Percentiles rank a stretch among this genome's conserved stretches.
These are phyloP conservation scores for Nothomitra cinnamomea DNA, from an alignment of 2,329 filamentous ascomycete species.

Conservation along the genomic window DNA sequence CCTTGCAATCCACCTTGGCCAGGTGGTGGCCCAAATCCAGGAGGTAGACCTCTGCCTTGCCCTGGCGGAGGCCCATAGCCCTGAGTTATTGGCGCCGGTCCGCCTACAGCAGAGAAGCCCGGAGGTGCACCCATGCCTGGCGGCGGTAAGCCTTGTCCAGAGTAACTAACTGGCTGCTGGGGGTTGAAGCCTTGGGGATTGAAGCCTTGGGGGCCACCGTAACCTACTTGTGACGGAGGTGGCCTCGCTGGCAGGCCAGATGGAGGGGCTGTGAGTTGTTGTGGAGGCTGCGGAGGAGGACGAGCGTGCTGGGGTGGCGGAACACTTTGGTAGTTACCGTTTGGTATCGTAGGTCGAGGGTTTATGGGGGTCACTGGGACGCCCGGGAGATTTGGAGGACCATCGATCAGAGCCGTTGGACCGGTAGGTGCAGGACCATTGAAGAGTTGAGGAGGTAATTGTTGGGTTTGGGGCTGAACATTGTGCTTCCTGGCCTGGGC, in stretches of 20 bases:
- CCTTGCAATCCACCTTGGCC: slow-evolving; percentile 7
- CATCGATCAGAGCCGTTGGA: slow-evolving; percentile 27
- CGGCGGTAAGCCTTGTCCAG: slow-evolving; percentile 12
- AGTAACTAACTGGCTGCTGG: slow-evolving; percentile 21
- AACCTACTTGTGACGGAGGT: slow-evolving; percentile 50
- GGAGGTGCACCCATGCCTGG: slow-evolving; percentile 12
- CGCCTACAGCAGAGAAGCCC: slow-evolving; percentile 7
- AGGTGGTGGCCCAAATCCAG: slow-evolving; percentile 24
- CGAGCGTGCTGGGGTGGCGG: slow-evolving; percentile 20
- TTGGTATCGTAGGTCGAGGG: slow-evolving; percentile 25
- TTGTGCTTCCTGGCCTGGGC: slow-evolving; percentile 89
- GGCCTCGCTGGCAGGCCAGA: slow-evolving; percentile 47
- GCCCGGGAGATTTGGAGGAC: slow-evolving; percentile 16
- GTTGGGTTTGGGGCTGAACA: slow-evolving; percentile 64
- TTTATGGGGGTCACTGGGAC: slow-evolving; percentile 16
- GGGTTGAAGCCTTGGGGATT: slow-evolving; percentile 26
- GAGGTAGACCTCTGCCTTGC: slow-evolving; percentile 18
- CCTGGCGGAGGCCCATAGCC: slow-evolving; percentile 25
- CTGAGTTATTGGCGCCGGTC: slow-evolving; percentile 22
- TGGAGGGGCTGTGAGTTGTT: slow-evolving; percentile 27
- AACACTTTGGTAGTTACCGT: slow-evolving; percentile 25
- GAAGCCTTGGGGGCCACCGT: slow-evolving; percentile 45
- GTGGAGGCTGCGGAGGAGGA: slow-evolving; percentile 41
- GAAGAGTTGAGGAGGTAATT: slow-evolving; percentile 58
- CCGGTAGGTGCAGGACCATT: slow-evolving; percentile 24